phyloP scores from a whole-genome alignment of 441 rosid species.

The Mallotus repandus region DNA sequence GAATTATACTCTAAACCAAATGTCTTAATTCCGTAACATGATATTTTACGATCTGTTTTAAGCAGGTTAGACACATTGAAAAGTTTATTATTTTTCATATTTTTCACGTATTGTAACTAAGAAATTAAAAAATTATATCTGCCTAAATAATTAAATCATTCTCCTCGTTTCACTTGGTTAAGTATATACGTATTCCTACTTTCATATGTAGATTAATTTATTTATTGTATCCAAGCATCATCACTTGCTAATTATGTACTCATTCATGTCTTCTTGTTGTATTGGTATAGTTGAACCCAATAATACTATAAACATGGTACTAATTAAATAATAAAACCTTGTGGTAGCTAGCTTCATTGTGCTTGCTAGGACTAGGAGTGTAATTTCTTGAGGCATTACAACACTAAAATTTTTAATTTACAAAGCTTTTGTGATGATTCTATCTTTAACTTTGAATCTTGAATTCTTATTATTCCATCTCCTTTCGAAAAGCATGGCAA shows the following conservation, averaged over 20 bases:
- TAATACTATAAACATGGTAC: background rate
- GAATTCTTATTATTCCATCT: background rate
- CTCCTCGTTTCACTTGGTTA: background rate
- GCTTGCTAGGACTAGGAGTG: background rate
- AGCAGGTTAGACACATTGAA: no score
- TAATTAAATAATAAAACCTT: no score
- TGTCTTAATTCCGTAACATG: no score
- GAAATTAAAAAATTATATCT: no score
- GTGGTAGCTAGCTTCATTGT: no score
- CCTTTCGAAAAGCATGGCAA: slow-evolving; percentile 27
- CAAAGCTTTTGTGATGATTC: background rate
- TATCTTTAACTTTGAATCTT: slow-evolving; percentile 8
- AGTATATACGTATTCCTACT: background rate
- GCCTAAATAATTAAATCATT: no score
- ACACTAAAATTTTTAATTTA: background rate
- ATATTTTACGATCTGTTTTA: no score
- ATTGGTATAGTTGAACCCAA: background rate
- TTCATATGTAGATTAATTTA: background rate
- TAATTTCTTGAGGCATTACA: background rate
- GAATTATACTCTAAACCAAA: no score
- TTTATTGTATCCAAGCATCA: background rate
- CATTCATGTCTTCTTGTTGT: background rate
- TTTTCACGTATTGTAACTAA: no score
- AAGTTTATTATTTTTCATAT: no score
- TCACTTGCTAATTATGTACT: slow-evolving; percentile 4